Evolutionary conservation across 2,329 filamentous ascomycete genomes (phyloP).

Genomic region (Verticillium isaacii): DNA sequence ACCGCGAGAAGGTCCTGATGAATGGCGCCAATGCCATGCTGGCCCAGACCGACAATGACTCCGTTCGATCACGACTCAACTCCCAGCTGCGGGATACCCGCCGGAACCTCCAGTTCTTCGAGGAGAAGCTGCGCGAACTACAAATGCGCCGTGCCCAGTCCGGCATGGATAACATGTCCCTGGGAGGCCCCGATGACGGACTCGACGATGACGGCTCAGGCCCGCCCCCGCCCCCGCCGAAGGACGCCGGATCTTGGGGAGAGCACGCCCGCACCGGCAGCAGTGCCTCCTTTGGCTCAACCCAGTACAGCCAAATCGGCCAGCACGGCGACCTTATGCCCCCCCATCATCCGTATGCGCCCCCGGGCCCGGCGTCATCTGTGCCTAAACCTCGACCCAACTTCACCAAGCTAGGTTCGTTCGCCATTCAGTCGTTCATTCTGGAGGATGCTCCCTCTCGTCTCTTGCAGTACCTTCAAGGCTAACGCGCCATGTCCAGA

Average conservation of each 20-base stretch:
- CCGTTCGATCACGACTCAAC: conserved; percentile 85
- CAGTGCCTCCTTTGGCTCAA: conserved; percentile 58
- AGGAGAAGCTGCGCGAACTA: conserved; percentile 84
- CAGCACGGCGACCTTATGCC: conserved; percentile 73
- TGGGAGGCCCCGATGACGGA: conserved; percentile 41
- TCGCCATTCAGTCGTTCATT: background rate
- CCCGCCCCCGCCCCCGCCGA: conserved; percentile 66
- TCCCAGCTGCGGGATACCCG: conserved; percentile 91
- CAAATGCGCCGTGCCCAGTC: conserved; percentile 73
- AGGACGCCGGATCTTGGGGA: conserved; percentile 48
- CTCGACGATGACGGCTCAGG: conserved; percentile 37
- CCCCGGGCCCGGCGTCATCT: conserved; percentile 61
- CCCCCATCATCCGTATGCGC: conserved; percentile 71
- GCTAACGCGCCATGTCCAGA: conserved; percentile 47
- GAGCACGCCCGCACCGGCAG: conserved; percentile 36
- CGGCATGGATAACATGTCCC: conserved; percentile 61
- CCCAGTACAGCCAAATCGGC: conserved; percentile 52
- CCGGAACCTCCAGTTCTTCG: conserved; percentile 91
- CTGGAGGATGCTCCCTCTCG: background rate
- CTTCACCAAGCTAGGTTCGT: conserved; percentile 90
- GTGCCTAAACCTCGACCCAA: conserved; percentile 77
- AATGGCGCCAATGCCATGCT: conserved; percentile 92
- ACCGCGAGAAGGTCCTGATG: conserved; percentile 93
- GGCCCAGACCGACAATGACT: conserved; percentile 89
- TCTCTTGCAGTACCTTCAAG: background rate